These are phyloP conservation scores for Salvia miltiorrhiza DNA, from an alignment of 257 asterid genomes.

Conservation along the genomic window DNA sequence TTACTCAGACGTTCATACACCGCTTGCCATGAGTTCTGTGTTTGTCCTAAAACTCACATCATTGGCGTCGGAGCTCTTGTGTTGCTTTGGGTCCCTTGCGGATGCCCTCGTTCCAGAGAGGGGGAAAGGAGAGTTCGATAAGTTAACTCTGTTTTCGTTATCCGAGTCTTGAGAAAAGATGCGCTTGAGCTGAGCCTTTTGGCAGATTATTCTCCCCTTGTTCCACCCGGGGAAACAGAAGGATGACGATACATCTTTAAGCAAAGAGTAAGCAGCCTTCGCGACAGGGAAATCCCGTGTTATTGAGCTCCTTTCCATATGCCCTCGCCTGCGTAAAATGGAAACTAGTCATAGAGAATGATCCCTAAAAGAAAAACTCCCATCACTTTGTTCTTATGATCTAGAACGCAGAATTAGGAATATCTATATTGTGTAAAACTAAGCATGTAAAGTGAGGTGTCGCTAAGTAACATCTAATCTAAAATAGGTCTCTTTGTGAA, in stretches of 20 bases:
- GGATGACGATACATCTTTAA: constrained; percentile 71
- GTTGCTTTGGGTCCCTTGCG: constrained; percentile 34
- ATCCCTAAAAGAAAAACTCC: neutral
- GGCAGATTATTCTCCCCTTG: constrained; percentile 87
- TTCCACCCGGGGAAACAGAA: constrained; percentile 90
- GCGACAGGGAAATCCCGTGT: constrained; percentile 83
- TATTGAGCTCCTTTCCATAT: constrained; percentile 78
- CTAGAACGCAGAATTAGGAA: neutral
- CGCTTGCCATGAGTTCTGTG: constrained; percentile 57
- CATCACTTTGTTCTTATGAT: neutral
- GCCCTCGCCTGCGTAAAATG: constrained; percentile 65
- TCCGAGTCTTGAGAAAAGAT: constrained; percentile 45
- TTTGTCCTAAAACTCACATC: constrained; percentile 32
- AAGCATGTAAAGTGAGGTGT: neutral
- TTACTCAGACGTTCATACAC: constrained; percentile 39
- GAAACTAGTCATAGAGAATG: constrained; percentile 2
- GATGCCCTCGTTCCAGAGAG: constrained; percentile 31
- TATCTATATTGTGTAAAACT: neutral
- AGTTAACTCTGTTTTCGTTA: constrained; percentile 25
- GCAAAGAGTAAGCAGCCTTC: constrained; percentile 72
- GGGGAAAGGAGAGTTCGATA: constrained; percentile 61
- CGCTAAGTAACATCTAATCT: neutral
- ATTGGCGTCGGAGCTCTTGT: constrained; percentile 23
- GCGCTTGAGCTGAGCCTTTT: constrained; percentile 75
- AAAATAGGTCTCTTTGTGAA: neutral